phyloP scores from a whole-genome alignment of 2,329 filamentous ascomycete species.

The Lecanicillium sp. region DNA sequence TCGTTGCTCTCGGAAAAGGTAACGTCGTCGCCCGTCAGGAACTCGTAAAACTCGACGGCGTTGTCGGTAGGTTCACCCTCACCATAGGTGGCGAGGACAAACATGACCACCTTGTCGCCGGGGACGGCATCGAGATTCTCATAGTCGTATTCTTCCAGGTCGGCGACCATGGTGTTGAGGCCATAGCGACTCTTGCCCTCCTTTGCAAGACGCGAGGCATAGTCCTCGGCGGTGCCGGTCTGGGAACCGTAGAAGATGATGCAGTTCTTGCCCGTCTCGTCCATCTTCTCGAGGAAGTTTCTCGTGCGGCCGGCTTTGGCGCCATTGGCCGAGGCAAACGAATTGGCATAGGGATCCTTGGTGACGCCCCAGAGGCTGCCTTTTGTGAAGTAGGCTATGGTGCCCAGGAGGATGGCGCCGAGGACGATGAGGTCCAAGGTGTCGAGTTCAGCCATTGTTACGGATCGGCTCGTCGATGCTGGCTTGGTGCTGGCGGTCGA shows the following conservation, averaged over 20 bases:
- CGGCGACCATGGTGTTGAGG: slow-evolving; percentile 95
- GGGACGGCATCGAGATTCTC: slow-evolving; percentile 87
- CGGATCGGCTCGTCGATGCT: too few relatives aligned
- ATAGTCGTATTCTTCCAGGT: slow-evolving; percentile 95
- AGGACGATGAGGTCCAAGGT: slow-evolving; percentile 93
- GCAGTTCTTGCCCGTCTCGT: slow-evolving; percentile 92
- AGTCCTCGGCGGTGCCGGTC: slow-evolving; percentile 96
- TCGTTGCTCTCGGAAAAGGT: slow-evolving; percentile 70
- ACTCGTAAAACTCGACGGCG: slow-evolving; percentile 98
- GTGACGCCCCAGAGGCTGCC: slow-evolving; percentile 84
- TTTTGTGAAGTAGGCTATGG: slow-evolving; percentile 94
- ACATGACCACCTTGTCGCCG: slow-evolving; percentile 85
- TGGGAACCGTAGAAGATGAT: slow-evolving; percentile 98
- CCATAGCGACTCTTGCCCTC: slow-evolving; percentile 95
- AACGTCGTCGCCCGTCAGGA: slow-evolving; percentile 74
- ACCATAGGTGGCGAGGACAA: slow-evolving; percentile 93
- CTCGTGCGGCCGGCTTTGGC: slow-evolving; percentile 76
- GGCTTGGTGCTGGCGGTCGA: too few relatives aligned
- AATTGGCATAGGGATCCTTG: slow-evolving; percentile 80
- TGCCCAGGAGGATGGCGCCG: slow-evolving; percentile 73
- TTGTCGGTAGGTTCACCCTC: slow-evolving; percentile 99
- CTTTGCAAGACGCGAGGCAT: slow-evolving; percentile 91
- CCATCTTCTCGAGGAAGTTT: slow-evolving; percentile 92
- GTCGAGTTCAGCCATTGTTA: slow-evolving; percentile 87
- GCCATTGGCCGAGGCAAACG: slow-evolving; percentile 60